Percentiles rank a stretch among this genome's conserved stretches.
Conservation (phyloP, 1,139 yeast genomes). For the Pichia kudriavzevii region DNA sequence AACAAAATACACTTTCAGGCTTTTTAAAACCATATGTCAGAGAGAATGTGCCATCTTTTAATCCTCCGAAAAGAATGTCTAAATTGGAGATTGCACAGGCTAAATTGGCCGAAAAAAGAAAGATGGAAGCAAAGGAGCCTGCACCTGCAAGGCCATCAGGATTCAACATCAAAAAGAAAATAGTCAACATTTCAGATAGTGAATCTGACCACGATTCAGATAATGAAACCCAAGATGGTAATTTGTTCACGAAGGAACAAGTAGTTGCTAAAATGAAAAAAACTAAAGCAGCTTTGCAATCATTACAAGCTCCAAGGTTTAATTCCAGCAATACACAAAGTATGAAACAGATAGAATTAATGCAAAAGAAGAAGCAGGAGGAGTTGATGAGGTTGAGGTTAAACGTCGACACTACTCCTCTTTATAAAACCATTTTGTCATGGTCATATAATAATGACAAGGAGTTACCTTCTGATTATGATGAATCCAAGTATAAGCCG, state of each 20-base stretch:
- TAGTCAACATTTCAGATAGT: constrained; percentile 13
- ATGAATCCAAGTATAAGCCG: constrained; percentile 25
- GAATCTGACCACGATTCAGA: constrained; percentile 20
- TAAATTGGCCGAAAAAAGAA: constrained; percentile 32
- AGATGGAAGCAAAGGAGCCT: constrained; percentile 11
- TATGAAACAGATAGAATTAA: constrained; percentile 13
- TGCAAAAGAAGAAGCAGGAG: constrained; percentile 52
- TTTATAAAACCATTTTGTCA: constrained; percentile 58
- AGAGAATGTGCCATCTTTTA: constrained; percentile 9
- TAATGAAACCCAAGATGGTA: constrained; percentile 16
- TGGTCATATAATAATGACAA: constrained; percentile 67
- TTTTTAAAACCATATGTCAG: constrained; percentile 17
- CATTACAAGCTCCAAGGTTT: constrained; percentile 19
- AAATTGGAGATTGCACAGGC: constrained; percentile 28
- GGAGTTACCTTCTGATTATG: constrained; percentile 51
- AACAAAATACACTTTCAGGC: constrained; percentile 27
- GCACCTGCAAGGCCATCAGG: constrained; percentile 82
- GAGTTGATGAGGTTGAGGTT: constrained; percentile 74
- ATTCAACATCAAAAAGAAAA: constrained; percentile 42
- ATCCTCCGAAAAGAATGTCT: constrained; percentile 22
- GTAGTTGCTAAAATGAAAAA: constrained; percentile 25
- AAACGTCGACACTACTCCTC: constrained; percentile 68
- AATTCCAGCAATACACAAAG: constrained; percentile 1
- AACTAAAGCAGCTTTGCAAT: constrained; percentile 22
- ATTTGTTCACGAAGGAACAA: constrained; percentile 26